Evolutionary conservation across 2,329 filamentous ascomycete genomes (phyloP).

Genomic region (Periconia sp.): DNA sequence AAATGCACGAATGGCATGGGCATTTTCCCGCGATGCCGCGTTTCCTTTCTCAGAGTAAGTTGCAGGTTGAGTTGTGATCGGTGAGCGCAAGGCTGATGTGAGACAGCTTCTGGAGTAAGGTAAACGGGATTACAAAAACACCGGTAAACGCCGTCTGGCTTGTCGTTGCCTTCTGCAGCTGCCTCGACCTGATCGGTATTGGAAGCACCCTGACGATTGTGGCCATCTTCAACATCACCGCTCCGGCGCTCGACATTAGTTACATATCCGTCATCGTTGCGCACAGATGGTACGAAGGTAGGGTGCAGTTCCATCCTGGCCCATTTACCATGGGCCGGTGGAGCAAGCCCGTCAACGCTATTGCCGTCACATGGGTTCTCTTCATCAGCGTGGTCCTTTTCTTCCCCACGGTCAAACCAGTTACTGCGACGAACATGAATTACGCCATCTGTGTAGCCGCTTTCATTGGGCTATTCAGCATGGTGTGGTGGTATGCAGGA

Average conservation of each 20-base stretch:
- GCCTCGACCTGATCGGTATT: conserved; percentile 59
- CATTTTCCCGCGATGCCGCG: conserved; percentile 65
- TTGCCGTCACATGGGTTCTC: conserved; percentile 66
- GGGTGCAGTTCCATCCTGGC: conserved; percentile 61
- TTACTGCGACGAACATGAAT: conserved; percentile 55
- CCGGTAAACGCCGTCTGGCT: conserved; percentile 70
- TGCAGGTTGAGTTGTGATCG: conserved; percentile 4
- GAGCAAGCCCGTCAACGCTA: conserved; percentile 61
- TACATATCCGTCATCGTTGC: conserved; percentile 68
- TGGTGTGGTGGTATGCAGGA: conserved; percentile 53
- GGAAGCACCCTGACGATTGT: conserved; percentile 58
- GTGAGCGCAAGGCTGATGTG: conserved; percentile 24
- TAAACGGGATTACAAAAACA: conserved; percentile 62
- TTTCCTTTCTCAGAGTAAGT: conserved; percentile 64
- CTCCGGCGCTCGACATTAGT: conserved; percentile 57
- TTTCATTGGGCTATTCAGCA: conserved; percentile 57
- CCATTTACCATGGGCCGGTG: conserved; percentile 64
- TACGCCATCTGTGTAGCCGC: conserved; percentile 54
- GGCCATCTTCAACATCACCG: conserved; percentile 56
- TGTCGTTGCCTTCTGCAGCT: conserved; percentile 63
- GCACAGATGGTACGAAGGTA: conserved; percentile 59
- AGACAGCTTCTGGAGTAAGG: conserved; percentile 57
- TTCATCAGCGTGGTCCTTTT: conserved; percentile 69
- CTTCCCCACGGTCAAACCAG: conserved; percentile 53
- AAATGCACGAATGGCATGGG: conserved; percentile 67